Percentiles rank a stretch among this genome's conserved stretches.
Conservation (phyloP, 2,329 filamentous ascomycete genomes). For the Aspergillus sp. region DNA sequence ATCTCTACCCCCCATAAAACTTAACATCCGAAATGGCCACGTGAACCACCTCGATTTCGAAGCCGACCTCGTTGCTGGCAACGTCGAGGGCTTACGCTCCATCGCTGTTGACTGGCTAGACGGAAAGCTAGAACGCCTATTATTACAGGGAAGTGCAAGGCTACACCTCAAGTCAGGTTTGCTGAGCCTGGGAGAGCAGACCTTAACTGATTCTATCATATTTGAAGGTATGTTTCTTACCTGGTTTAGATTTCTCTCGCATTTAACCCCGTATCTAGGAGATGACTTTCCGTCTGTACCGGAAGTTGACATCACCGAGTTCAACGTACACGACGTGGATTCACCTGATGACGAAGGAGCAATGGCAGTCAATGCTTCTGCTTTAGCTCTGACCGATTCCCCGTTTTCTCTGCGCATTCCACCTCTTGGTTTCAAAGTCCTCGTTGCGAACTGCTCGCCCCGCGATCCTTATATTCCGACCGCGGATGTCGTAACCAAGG, state of each 20-base stretch:
- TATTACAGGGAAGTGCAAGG: conserved; percentile 70
- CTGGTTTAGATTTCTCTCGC: conserved; percentile 37
- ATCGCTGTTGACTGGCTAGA: conserved; percentile 88
- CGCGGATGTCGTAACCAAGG: conserved; percentile 70
- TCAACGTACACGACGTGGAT: conserved; percentile 74
- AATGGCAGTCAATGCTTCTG: conserved; percentile 76
- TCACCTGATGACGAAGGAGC: conserved; percentile 57
- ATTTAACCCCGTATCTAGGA: conserved; percentile 41
- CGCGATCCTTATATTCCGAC: conserved; percentile 74
- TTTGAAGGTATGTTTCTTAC: conserved; percentile 76
- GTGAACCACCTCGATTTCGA: conserved; percentile 77
- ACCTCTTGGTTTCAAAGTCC: conserved; percentile 76
- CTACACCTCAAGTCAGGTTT: conserved; percentile 77
- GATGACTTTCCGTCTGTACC: conserved; percentile 74
- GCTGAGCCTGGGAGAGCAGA: conserved; percentile 74
- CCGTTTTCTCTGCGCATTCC: conserved; percentile 76
- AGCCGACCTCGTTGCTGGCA: conserved; percentile 72
- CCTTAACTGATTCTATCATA: conserved; percentile 69
- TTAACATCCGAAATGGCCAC: conserved; percentile 76
- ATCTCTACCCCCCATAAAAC: conserved; percentile 69
- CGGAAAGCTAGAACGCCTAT: conserved; percentile 70
- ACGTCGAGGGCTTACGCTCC: conserved; percentile 71
- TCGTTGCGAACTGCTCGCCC: conserved; percentile 76
- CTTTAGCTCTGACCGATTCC: conserved; percentile 73
- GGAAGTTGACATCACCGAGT: conserved; percentile 74